Conservation (phyloP, 495 filamentous ascomycete species). For the Hypoxylon intermedium region DNA sequence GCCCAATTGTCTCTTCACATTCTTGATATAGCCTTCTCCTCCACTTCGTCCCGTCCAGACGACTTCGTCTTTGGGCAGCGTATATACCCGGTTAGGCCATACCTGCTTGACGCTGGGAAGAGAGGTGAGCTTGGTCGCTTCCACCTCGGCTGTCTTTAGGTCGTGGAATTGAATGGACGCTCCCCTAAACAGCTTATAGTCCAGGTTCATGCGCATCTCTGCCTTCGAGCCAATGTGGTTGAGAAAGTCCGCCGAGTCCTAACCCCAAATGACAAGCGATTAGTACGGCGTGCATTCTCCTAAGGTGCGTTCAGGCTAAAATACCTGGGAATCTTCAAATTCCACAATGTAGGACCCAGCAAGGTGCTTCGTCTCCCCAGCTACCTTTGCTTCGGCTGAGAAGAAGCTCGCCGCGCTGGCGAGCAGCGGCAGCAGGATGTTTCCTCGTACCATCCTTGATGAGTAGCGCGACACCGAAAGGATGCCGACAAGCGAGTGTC, state of each 20-base stretch:
- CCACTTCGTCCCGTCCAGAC: conserved; percentile 50
- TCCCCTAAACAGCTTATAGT: conserved; percentile 58
- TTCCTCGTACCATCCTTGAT: conserved; percentile 40
- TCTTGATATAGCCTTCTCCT: conserved; percentile 38
- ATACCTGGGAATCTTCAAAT: conserved; percentile 55
- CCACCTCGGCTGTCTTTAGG: conserved; percentile 48
- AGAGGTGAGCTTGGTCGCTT: conserved; percentile 47
- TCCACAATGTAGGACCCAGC: conserved; percentile 58
- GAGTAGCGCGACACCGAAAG: not conserved
- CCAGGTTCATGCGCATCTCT: conserved; percentile 51
- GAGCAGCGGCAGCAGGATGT: conserved; percentile 45
- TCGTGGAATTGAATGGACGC: conserved; percentile 57
- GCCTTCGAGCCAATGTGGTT: conserved; percentile 48
- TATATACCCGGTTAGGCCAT: conserved; percentile 53
- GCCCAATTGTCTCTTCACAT: conserved; percentile 39
- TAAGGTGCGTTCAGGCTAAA: conserved; percentile 15
- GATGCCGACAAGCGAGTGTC: conserved; percentile 19
- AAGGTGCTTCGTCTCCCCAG: conserved; percentile 34
- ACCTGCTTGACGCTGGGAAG: conserved; percentile 54
- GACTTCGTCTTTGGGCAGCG: conserved; percentile 53
- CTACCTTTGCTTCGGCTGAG: conserved; percentile 36
- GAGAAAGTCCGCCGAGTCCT: conserved; percentile 52
- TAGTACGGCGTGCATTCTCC: conserved; percentile 13
- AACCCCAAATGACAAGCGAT: conserved; percentile 17
- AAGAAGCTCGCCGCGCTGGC: conserved; percentile 41